These are phyloP conservation scores for Zymoseptoria tritici DNA, from an alignment of 2,329 filamentous ascomycete genomes.

Conservation along the genomic window DNA sequence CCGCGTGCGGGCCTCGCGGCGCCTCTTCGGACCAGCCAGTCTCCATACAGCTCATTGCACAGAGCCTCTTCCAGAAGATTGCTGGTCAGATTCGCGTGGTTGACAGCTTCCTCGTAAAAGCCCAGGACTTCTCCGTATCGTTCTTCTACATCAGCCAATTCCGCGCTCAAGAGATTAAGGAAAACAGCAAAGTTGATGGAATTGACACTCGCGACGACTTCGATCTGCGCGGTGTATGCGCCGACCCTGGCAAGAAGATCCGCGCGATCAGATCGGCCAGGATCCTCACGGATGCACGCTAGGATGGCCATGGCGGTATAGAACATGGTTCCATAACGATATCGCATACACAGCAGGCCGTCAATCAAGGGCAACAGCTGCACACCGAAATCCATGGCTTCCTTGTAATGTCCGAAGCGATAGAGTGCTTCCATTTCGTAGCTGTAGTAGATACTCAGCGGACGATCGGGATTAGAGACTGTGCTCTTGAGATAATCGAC, in stretches of 20 bases:
- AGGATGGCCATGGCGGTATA: conserved; percentile 38
- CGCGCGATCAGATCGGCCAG: conserved; percentile 32
- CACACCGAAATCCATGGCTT: conserved; percentile 38
- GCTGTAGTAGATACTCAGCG: conserved; percentile 61
- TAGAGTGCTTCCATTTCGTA: conserved; percentile 37
- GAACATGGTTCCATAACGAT: conserved; percentile 37
- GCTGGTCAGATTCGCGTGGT: conserved; percentile 61
- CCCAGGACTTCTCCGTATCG: conserved; percentile 48
- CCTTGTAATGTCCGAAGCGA: conserved; percentile 37
- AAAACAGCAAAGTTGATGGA: conserved; percentile 65
- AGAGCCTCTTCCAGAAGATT: conserved; percentile 66
- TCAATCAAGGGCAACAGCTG: conserved; percentile 34
- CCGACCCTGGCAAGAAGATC: conserved; percentile 49
- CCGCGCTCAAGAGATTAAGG: conserved; percentile 61
- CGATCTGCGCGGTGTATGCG: conserved; percentile 52
- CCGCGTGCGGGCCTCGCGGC: conserved; percentile 61
- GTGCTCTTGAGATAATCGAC: conserved; percentile 44
- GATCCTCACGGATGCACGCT: conserved; percentile 32
- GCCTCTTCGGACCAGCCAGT: conserved; percentile 58
- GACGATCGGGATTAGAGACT: conserved; percentile 53
- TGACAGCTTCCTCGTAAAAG: conserved; percentile 62
- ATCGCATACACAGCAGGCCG: conserved; percentile 38
- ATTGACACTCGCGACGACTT: conserved; percentile 56
- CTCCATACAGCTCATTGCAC: conserved; percentile 65
- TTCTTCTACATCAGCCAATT: conserved; percentile 51